Percentiles rank a stretch among this genome's conserved stretches.
These are phyloP conservation scores for Tilletia caries DNA, from an alignment of 1,284 basidiomycete species.

Conservation along the genomic window DNA sequence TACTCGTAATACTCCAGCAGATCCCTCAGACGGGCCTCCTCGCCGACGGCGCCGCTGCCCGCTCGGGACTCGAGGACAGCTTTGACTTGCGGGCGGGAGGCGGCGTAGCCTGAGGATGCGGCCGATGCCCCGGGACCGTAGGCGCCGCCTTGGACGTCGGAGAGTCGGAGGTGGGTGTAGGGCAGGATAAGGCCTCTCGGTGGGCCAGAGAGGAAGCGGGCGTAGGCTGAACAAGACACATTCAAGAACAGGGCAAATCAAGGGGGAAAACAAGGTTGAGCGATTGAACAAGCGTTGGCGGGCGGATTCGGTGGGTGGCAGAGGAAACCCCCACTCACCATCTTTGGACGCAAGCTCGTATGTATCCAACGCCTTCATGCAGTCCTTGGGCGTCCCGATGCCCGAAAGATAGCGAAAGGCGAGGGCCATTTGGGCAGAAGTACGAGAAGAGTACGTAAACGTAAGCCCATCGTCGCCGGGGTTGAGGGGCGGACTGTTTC, in stretches of 20 bases:
- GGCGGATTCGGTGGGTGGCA: not conserved
- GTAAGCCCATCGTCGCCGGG: not conserved
- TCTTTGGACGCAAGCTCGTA: constrained; percentile 39
- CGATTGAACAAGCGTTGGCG: too few species aligned
- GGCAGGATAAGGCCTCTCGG: constrained; percentile 85
- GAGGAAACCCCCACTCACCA: not conserved
- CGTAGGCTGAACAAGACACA: constrained; percentile 9
- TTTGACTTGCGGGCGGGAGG: constrained; percentile 70
- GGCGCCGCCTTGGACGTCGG: constrained; percentile 83
- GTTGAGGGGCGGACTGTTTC: not conserved
- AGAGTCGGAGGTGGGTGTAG: constrained; percentile 74
- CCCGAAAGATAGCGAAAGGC: constrained; percentile 95
- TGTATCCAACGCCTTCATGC: constrained; percentile 54
- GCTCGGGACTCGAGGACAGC: constrained; percentile 59
- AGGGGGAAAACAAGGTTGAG: not conserved
- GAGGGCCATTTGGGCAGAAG: constrained; percentile 76
- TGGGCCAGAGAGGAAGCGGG: constrained; percentile 73
- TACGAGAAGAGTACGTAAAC: not conserved
- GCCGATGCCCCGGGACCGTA: constrained; percentile 91
- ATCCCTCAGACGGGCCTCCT: constrained; percentile 62
- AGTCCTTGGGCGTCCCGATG: constrained; percentile 70
- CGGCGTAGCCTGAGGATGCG: constrained; percentile 65
- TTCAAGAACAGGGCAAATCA: not conserved
- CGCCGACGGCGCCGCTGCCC: constrained; percentile 23
- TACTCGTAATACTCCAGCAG: constrained; percentile 65